phyloP scores from a whole-genome alignment of 257 asterid genomes.

The Nicotiana paniculata region DNA sequence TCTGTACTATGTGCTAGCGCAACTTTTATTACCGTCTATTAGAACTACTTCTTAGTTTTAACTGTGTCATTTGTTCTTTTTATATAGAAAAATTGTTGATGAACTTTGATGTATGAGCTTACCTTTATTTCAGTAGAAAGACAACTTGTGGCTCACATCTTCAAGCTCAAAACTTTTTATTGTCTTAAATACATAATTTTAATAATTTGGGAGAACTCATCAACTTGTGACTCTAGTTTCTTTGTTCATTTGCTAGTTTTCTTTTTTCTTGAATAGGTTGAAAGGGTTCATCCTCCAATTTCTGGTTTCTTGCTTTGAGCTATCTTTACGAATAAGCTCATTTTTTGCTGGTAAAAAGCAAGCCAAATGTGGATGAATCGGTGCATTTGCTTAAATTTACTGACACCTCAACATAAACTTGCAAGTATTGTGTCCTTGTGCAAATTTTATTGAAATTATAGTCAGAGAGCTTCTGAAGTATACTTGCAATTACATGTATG shows the following conservation, averaged over 20 bases:
- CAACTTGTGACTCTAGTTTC: background rate
- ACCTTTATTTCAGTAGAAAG: background rate
- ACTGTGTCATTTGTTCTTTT: background rate
- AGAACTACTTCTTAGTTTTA: slow-evolving; percentile 10
- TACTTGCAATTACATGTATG: background rate
- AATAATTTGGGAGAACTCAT: background rate
- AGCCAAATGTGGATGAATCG: background rate
- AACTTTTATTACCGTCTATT: background rate
- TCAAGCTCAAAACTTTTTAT: background rate
- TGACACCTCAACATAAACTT: background rate
- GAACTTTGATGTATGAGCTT: background rate
- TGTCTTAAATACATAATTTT: background rate
- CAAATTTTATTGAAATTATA: background rate
- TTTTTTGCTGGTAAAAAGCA: background rate
- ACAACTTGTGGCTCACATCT: background rate
- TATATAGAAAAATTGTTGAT: background rate
- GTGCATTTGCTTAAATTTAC: background rate
- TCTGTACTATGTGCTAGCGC: background rate
- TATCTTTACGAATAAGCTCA: background rate
- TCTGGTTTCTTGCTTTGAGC: background rate
- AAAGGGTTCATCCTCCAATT: background rate
- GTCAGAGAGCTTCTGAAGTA: background rate
- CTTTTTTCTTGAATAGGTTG: background rate
- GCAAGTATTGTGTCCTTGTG: background rate
- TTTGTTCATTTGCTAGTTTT: background rate